These are phyloP conservation scores for Fraxinus dipetala DNA, from an alignment of 305 asterid genomes.

Conservation along the genomic window DNA sequence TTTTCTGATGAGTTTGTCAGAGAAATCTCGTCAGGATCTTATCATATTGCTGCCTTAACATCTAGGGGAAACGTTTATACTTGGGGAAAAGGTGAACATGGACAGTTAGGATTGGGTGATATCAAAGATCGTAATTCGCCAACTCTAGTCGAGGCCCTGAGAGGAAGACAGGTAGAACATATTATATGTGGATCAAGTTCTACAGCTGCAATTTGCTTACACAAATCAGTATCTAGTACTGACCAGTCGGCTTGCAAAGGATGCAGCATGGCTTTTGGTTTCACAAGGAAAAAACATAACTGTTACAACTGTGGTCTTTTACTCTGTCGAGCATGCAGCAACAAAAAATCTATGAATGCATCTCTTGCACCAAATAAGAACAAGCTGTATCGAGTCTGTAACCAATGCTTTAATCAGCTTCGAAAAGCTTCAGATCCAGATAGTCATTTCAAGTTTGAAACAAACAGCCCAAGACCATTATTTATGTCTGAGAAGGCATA, in stretches of 20 bases:
- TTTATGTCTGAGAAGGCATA: constrained; percentile 19
- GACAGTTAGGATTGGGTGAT: constrained; percentile 54
- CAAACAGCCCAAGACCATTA: constrained; percentile 35
- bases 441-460: constrained; percentile 21
- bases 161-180: constrained; percentile 40
- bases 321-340: constrained; percentile 42
- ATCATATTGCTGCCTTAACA: constrained; percentile 44
- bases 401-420: constrained; percentile 41
- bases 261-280: constrained; percentile 40
- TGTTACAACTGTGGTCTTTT: constrained; percentile 51
- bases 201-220: constrained; percentile 52
- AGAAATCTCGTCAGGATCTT: constrained; percentile 42
- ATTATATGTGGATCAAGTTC: constrained; percentile 44
- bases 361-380: constrained; percentile 41
- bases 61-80: constrained; percentile 37
- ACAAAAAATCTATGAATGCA: constrained; percentile 43
- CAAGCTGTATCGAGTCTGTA: constrained; percentile 45
- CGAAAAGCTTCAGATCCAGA: constrained; percentile 22
- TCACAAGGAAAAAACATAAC: constrained; percentile 47
- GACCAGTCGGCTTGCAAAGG: constrained; percentile 51
- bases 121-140: constrained; percentile 40
- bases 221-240: constrained; percentile 40
- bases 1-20: constrained; percentile 39
- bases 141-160: constrained; percentile 39
- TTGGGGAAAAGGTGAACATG: constrained; percentile 51